Conservation (phyloP, 2,329 filamentous ascomycete species). For the Aureobasidium musti region DNA sequence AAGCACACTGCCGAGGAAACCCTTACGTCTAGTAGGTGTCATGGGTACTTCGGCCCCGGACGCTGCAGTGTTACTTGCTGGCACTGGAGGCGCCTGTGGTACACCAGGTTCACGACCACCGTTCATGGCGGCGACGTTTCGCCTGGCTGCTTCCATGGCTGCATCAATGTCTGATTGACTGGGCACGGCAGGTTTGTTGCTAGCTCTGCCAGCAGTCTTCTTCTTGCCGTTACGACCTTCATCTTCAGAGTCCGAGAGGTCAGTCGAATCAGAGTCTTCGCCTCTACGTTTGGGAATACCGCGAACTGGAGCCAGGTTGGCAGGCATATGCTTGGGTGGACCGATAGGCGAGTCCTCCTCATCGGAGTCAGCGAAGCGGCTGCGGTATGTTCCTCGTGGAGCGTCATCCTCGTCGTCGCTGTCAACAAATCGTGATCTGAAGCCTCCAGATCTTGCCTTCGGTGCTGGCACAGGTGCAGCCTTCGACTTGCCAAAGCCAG, state of each 20-base stretch:
- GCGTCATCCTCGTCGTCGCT: conserved; percentile 60
- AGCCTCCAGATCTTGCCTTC: conserved; percentile 32
- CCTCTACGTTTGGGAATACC: conserved; percentile 60
- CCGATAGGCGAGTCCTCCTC: conserved; percentile 56
- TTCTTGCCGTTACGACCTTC: conserved; percentile 36
- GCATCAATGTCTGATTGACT: conserved; percentile 43
- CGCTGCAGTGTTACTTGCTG: conserved; percentile 35
- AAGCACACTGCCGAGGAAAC: conserved; percentile 42
- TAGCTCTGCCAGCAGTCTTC: conserved; percentile 49
- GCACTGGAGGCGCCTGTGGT: conserved; percentile 29
- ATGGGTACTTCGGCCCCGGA: conserved; percentile 10
- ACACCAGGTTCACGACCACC: conserved; percentile 29
- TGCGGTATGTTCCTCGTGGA: conserved; percentile 43
- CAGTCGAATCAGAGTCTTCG: conserved; percentile 59
- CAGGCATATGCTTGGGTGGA: conserved; percentile 40
- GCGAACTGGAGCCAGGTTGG: conserved; percentile 55
- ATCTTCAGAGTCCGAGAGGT: conserved; percentile 51
- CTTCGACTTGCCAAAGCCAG: conserved; percentile 30
- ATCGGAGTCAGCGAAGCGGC: conserved; percentile 54
- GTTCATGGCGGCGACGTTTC: conserved; percentile 39
- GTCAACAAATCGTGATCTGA: conserved; percentile 64
- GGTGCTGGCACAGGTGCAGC: conserved; percentile 21
- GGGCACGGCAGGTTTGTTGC: conserved; percentile 39
- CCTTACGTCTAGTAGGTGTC: conserved; percentile 34
- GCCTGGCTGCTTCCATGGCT: conserved; percentile 41